Conservation (phyloP, 805 yeast genomes). For the Sugiyamaella chiloensis region DNA sequence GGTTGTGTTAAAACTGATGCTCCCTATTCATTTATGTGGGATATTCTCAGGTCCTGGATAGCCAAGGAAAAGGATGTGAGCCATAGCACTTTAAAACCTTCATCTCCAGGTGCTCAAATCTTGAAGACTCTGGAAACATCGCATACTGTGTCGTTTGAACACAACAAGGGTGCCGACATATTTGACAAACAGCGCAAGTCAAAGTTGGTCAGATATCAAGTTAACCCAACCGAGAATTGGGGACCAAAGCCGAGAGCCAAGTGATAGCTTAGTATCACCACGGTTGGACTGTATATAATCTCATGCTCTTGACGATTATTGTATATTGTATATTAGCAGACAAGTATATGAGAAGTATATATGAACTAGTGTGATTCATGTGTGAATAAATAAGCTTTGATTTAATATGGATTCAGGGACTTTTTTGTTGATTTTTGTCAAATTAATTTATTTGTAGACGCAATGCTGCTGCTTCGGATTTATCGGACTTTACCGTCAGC, state of each 20-base stretch:
- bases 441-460: too few species aligned
- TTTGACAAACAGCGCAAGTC: slow-evolving; percentile 64
- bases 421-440: too few species aligned
- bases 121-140: slow-evolving; percentile 27
- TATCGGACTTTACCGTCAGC: too few species aligned
- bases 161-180: slow-evolving; percentile 52
- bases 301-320: too few species aligned
- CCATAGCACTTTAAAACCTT: slow-evolving; percentile 27
- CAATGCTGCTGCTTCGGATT: too few species aligned
- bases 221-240: slow-evolving; percentile 93
- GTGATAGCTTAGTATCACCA: slow-evolving; percentile 1
- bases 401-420: too few species aligned
- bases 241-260: slow-evolving; percentile 73
- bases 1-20: slow-evolving; percentile 89
- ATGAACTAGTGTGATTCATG: too few species aligned
- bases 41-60: slow-evolving; percentile 63
- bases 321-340: too few species aligned
- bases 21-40: slow-evolving; percentile 76
- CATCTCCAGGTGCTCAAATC: slow-evolving; percentile 34
- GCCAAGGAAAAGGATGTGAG: slow-evolving; percentile 34
- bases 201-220: slow-evolving; percentile 84
- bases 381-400: too few species aligned
- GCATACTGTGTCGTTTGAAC: slow-evolving; percentile 50
- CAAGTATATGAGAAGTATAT: too few species aligned
- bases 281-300: too few species aligned